Conservation (phyloP, 2,329 filamentous ascomycete genomes). For the Stagonosporopsis tanaceti region DNA sequence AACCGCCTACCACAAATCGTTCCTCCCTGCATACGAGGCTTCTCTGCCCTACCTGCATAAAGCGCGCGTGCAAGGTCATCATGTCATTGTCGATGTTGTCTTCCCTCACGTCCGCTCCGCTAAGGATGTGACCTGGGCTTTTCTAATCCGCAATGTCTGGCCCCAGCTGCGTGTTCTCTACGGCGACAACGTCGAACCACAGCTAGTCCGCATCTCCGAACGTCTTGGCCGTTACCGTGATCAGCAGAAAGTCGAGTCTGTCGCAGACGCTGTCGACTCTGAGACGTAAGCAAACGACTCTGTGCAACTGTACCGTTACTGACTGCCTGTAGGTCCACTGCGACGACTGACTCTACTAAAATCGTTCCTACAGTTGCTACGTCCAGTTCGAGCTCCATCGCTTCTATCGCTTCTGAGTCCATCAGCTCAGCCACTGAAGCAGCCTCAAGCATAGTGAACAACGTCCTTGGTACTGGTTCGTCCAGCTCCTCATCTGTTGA, state of each 20-base stretch:
- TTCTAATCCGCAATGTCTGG: slow-evolving; percentile 80
- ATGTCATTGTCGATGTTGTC: slow-evolving; percentile 72
- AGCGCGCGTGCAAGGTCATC: slow-evolving; percentile 71
- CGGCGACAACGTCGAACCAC: slow-evolving; percentile 91
- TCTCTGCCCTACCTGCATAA: slow-evolving; percentile 76
- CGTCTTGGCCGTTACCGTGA: slow-evolving; percentile 79
- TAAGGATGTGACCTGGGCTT: slow-evolving; percentile 72
- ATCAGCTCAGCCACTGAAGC: slow-evolving; percentile 32
- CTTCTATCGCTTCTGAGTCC: slow-evolving; percentile 28
- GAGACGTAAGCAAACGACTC: slow-evolving; percentile 31
- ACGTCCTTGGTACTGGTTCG: slow-evolving; percentile 39
- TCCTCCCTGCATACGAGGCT: slow-evolving; percentile 79
- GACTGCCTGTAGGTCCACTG: slow-evolving; percentile 22
- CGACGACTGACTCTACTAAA: slow-evolving; percentile 27
- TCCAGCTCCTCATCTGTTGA: slow-evolving; percentile 31
- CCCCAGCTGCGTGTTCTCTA: slow-evolving; percentile 83
- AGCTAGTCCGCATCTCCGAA: slow-evolving; percentile 90
- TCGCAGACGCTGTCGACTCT: slow-evolving; percentile 62
- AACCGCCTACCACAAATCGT: slow-evolving; percentile 73
- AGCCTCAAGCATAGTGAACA: slow-evolving; percentile 43
- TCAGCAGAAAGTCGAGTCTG: slow-evolving; percentile 68
- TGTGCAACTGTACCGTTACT: neutral
- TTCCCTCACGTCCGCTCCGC: slow-evolving; percentile 76
- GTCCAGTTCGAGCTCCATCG: slow-evolving; percentile 20
- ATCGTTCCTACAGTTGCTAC: slow-evolving; percentile 29